A percentile compares a stretch with the other conserved stretches of the same genome.
Conservation (phyloP, 495 filamentous ascomycete species). For the Talaromyces ruber region DNA sequence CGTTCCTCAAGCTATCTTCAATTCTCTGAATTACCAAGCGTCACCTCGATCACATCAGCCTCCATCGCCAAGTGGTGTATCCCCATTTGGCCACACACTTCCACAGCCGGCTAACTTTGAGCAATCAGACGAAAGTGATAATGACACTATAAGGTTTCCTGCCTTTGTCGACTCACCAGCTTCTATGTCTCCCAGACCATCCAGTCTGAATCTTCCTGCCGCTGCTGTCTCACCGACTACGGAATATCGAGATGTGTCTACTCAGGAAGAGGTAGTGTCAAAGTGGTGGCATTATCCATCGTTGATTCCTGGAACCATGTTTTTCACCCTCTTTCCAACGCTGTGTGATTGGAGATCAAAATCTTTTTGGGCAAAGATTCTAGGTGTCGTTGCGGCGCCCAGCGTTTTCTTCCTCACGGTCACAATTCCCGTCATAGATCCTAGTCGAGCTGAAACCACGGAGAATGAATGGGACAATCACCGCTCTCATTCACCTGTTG, state of each 20-base stretch:
- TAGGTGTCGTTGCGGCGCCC: conserved; percentile 74
- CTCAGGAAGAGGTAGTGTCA: conserved; percentile 15
- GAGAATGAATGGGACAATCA: conserved; percentile 18
- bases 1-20: conserved; percentile 28
- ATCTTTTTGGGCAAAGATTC: conserved; percentile 60
- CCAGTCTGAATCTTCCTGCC: conserved; percentile 45
- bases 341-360: conserved; percentile 73
- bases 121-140: background rate
- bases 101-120: background rate
- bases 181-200: conserved; percentile 36
- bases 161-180: conserved; percentile 36
- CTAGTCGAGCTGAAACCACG: conserved; percentile 42
- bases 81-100: background rate
- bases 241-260: conserved; percentile 11
- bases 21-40: conserved; percentile 28
- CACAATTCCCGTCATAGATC: conserved; percentile 86
- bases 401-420: conserved; percentile 86
- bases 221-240: conserved; percentile 41
- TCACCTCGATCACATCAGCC: conserved; percentile 23
- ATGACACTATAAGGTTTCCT: conserved; percentile 38
- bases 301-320: conserved; percentile 59
- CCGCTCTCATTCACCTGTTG: background rate
- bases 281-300: conserved; percentile 68
- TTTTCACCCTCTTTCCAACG: conserved; percentile 79
- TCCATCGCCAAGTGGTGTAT: conserved; percentile 1